A percentile compares a stretch with the other conserved stretches of the same genome.
phyloP scores from a whole-genome alignment of 2,329 filamentous ascomycete species.

The Claviceps humidiphila region DNA sequence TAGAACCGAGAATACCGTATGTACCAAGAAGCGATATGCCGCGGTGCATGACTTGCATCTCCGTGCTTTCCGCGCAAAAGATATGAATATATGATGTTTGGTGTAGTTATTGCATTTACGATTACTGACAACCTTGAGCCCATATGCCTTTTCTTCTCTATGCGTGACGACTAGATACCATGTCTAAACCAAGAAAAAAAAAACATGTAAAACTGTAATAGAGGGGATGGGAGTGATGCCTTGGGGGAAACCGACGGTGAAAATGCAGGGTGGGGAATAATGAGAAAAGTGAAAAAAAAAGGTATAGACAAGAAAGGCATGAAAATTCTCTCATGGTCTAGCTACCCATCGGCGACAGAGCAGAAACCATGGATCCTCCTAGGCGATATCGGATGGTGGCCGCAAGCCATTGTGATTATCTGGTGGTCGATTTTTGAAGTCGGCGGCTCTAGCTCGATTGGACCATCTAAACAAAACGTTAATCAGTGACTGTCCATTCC shows the following conservation, averaged over 20 bases:
- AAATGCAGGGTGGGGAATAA: neutral
- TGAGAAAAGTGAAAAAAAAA: neutral
- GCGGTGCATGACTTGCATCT: too few species aligned
- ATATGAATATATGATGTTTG: too few species aligned
- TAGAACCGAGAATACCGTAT: too few species aligned
- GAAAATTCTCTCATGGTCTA: neutral
- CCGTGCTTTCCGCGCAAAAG: too few species aligned
- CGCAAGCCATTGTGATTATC: conserved; percentile 10
- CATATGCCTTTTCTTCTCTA: neutral
- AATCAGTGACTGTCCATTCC: neutral
- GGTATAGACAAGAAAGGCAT: neutral
- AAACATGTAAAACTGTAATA: neutral
- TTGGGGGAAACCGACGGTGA: neutral
- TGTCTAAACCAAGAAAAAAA: conserved; percentile 4
- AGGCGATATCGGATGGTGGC: conserved; percentile 5
- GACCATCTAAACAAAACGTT: conserved; percentile 1
- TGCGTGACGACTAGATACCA: neutral
- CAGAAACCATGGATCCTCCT: neutral
- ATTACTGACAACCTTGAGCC: neutral
- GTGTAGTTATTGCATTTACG: too few species aligned
- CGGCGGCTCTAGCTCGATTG: conserved; percentile 10
- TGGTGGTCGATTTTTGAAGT: conserved; percentile 10
- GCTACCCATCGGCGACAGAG: neutral
- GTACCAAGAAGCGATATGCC: too few species aligned
- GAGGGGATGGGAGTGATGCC: neutral